Evolutionary conservation across 2,329 filamentous ascomycete genomes (phyloP), one percentile per base, ranked within the genome.

Genomic region (Xylaria hypoxylon): DNA sequence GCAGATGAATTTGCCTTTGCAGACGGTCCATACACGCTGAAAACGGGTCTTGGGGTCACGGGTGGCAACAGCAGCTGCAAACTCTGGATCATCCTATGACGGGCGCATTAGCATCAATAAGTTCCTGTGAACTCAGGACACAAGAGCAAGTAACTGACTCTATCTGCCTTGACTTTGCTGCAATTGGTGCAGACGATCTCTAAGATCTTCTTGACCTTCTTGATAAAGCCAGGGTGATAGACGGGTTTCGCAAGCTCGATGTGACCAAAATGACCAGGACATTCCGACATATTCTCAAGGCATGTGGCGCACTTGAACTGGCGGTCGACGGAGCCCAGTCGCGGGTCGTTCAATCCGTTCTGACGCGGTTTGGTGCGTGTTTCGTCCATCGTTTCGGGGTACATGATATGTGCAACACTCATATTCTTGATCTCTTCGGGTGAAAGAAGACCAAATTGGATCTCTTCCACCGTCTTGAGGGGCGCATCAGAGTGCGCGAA

Each of bases 311-410:
- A 99, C 81, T 94, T 93, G 84, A 93, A 96, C 78, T 94, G 92
- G 71, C 96, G 90, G 80, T 99, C 96, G 79, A 99, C 97, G 56
- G 96, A 97, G 65, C 96, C 96, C 58, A 99, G 90, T 74, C 94
- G 92, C 71, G 96, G 94, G 79, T 99, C 96, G 79, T 98, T 98
- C 73, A 98, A 86, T 77, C 96, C 96, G 78, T 92, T 91, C 69
- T 96, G 92, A 73, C 96, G 93, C 71, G 96, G 96, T 79, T 93
- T 93, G 73, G 92, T 90, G 77, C 94, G 92, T 80, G 91, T 91
- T 81, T 99, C 96, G 78, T 99, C 96, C 96, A 99, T 97, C 31
- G 96, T 98, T 85, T 99, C 96, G n/a, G 96, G 94, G 79, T 97
- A 98, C 80, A 96, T 88, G 79, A 99, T 95, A 80, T 97, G 93